phyloP scores from a whole-genome alignment of 1,284 basidiomycete species.

The Leccinum brunneo-olivaceum region DNA sequence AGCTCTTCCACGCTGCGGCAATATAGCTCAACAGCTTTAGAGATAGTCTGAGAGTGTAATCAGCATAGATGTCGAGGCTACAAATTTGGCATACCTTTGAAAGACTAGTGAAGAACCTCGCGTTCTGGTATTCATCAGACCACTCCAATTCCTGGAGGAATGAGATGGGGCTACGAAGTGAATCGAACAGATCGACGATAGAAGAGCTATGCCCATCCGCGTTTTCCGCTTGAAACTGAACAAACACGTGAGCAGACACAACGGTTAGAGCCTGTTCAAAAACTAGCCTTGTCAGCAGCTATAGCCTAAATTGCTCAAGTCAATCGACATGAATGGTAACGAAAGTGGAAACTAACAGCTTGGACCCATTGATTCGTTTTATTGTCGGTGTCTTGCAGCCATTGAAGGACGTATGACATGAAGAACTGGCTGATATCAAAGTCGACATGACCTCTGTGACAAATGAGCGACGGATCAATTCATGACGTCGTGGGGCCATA shows the following conservation, averaged over 20 bases:
- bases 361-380: slow-evolving; percentile 95
- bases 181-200: slow-evolving; percentile 94
- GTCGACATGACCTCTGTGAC: slow-evolving; percentile 41
- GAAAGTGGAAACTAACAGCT: slow-evolving; percentile 48
- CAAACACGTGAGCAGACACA: slow-evolving; percentile 7
- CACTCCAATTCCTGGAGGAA: slow-evolving; percentile 89
- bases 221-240: slow-evolving; percentile 80
- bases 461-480: slow-evolving; percentile 9
- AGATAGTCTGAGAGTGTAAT: slow-evolving; percentile 61
- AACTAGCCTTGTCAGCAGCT: slow-evolving; percentile 73
- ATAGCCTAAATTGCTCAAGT: slow-evolving; percentile 54
- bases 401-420: slow-evolving; percentile 82
- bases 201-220: slow-evolving; percentile 88
- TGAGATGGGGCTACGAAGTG: slow-evolving; percentile 83
- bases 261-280: background rate
- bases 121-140: slow-evolving; percentile 86
- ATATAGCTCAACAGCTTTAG: slow-evolving; percentile 89
- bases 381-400: slow-evolving; percentile 84
- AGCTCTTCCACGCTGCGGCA: slow-evolving; percentile 82
- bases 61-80: background rate
- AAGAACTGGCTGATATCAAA: slow-evolving; percentile 77
- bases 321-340: slow-evolving; percentile 1
- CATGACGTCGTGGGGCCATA: slow-evolving; percentile 32
- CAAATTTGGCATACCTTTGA: slow-evolving; percentile 57
- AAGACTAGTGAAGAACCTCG: slow-evolving; percentile 82